Percentiles rank a stretch among this genome's conserved stretches.
These are phyloP conservation scores for Leccinum subrobustum DNA, from an alignment of 1,284 basidiomycete genomes.

Conservation along the genomic window DNA sequence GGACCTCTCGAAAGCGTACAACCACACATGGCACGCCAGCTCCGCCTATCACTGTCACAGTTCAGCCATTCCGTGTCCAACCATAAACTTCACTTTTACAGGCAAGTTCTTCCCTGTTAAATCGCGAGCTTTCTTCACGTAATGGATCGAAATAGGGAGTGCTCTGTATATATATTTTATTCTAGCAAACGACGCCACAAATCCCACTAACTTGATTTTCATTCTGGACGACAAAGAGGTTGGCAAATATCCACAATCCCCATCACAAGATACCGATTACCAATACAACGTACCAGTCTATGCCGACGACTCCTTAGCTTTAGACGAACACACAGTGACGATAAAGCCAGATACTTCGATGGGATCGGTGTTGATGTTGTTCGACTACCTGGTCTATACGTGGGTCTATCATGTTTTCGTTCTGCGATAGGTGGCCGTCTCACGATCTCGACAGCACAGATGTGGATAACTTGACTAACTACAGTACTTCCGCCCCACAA, in stretches of 20 bases:
- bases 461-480: too few relatives aligned
- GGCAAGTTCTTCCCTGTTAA: not conserved
- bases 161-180: constrained; percentile 25
- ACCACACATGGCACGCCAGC: not conserved
- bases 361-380: constrained; percentile 7
- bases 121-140: not conserved
- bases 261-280: not conserved
- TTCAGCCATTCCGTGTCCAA: not conserved
- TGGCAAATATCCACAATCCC: constrained; percentile 1
- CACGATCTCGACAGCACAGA: not conserved
- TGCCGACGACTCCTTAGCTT: constrained; percentile 2
- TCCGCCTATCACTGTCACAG: not conserved
- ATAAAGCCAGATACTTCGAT: not conserved
- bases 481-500: not conserved
- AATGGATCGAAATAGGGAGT: constrained; percentile 1
- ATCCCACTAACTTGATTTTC: constrained; percentile 11
- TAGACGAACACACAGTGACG: constrained; percentile 11
- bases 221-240: not conserved
- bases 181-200: not conserved
- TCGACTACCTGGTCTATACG: constrained; percentile 19
- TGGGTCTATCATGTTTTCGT: not conserved
- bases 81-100: constrained; percentile 15
- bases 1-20: not conserved
- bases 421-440: not conserved
- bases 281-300: constrained; percentile 16